These are phyloP conservation scores for Aspergillus bombycis DNA, from an alignment of 2,329 filamentous ascomycete species.

Conservation along the genomic window DNA sequence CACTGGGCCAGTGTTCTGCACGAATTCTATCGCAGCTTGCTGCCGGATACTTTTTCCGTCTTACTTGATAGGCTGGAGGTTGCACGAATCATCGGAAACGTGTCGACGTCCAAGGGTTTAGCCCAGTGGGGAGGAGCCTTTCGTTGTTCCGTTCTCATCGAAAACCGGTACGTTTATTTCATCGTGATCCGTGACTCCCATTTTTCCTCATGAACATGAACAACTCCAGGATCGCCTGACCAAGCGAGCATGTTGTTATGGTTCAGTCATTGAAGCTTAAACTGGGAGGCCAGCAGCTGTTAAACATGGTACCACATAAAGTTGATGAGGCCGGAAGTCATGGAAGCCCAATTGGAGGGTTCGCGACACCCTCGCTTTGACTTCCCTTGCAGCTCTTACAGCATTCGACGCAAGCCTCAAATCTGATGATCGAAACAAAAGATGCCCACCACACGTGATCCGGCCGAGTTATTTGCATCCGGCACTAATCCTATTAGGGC, in stretches of 20 bases:
- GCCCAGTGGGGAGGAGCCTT: slow-evolving; percentile 3
- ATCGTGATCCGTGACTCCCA: not conserved
- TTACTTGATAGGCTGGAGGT: slow-evolving; percentile 12
- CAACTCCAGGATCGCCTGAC: not conserved
- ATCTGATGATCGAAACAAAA: not conserved
- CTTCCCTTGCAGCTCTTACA: not conserved
- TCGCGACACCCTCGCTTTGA: not conserved
- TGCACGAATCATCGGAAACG: not conserved
- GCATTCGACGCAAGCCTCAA: not conserved
- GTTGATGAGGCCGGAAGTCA: not conserved
- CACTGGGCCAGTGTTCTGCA: slow-evolving; percentile 1
- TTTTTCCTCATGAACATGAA: not conserved
- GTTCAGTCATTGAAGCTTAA: not conserved
- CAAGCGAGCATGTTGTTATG: not conserved
- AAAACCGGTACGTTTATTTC: not conserved
- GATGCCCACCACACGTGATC: not conserved
- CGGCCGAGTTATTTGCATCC: not conserved
- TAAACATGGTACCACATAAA: not conserved
- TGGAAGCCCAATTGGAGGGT: not conserved
- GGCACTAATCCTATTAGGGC: not conserved
- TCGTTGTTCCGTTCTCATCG: not conserved
- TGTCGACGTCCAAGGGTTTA: slow-evolving; percentile 5
- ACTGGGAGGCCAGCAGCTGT: not conserved
- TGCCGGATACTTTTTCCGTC: slow-evolving; percentile 14
- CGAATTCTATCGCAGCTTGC: slow-evolving; percentile 16